These are phyloP conservation scores for Ceriops zippeliana DNA, from an alignment of 345 rosid species.

Conservation along the genomic window DNA sequence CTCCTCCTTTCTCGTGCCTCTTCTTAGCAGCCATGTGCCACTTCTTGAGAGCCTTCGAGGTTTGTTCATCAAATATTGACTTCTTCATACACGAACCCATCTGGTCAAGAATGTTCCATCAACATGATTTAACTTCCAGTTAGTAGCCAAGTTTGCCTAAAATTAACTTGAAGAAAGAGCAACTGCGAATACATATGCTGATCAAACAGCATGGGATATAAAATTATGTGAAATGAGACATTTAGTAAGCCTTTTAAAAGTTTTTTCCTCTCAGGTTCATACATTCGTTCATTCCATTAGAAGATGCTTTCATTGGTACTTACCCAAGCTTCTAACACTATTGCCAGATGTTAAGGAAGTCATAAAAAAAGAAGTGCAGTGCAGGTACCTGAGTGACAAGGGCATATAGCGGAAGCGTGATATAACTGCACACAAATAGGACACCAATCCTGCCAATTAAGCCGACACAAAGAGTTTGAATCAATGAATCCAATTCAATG, in stretches of 20 bases:
- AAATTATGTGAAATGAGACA: too few species aligned
- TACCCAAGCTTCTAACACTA: too few species aligned
- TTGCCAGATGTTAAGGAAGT: too few species aligned
- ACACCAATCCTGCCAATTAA: constrained; percentile 50
- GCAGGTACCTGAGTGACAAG: constrained; percentile 82
- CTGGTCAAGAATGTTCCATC: constrained; percentile 30
- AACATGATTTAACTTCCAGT: too few species aligned
- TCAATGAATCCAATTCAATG: background rate
- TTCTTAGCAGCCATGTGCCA: constrained; percentile 83
- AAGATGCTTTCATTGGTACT: too few species aligned
- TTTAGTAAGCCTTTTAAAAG: too few species aligned
- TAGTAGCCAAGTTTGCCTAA: too few species aligned
- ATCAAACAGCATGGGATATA: too few species aligned
- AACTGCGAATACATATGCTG: too few species aligned
- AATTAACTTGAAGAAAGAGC: background rate
- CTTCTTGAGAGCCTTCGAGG: constrained; percentile 81
- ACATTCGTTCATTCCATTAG: too few species aligned
- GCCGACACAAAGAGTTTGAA: background rate
- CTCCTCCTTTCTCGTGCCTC: constrained; percentile 45
- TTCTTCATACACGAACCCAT: constrained; percentile 92
- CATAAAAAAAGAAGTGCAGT: too few species aligned
- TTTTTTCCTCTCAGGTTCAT: too few species aligned
- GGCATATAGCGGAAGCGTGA: constrained; percentile 85
- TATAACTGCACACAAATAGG: constrained; percentile 76
- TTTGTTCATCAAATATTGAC: constrained; percentile 90